Evolutionary conservation across 176 grass and related monocot genomes (phyloP).

Genomic region (Oryza meridionalis): DNA sequence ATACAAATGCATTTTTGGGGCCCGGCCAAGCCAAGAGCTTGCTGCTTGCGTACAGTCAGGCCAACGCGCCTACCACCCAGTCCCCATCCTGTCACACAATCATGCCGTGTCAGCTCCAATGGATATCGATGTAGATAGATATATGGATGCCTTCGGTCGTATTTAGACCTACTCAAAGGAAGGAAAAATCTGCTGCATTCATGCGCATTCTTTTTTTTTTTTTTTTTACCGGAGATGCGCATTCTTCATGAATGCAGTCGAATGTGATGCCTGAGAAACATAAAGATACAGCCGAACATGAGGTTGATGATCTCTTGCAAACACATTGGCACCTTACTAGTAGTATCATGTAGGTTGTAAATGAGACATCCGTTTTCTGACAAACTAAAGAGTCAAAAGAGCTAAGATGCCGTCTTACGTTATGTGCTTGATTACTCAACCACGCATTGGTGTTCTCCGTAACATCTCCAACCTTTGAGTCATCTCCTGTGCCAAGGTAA

Average conservation of each 20-base stretch:
- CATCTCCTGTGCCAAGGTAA: conserved; percentile 63
- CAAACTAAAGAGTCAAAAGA: background rate
- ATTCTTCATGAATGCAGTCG: background rate
- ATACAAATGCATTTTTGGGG: background rate
- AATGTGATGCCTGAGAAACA: background rate
- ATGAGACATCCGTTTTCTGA: background rate
- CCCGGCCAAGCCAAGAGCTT: background rate
- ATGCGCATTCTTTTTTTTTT: no score
- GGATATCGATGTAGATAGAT: background rate
- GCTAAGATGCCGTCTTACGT: background rate
- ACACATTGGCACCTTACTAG: background rate
- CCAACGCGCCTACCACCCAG: background rate
- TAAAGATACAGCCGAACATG: background rate
- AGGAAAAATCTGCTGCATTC: background rate
- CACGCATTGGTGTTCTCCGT: conserved; percentile 46
- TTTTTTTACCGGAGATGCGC: no score
- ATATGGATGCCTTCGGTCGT: background rate
- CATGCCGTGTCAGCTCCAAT: background rate
- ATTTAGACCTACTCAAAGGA: background rate
- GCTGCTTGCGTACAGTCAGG: no score
- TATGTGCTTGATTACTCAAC: conserved; percentile 40
- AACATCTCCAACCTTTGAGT: conserved; percentile 53
- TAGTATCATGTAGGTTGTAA: background rate
- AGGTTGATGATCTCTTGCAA: background rate
- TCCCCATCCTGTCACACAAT: background rate